Conservation (phyloP, 805 yeast species). For the Teunomyces tritomae region DNA sequence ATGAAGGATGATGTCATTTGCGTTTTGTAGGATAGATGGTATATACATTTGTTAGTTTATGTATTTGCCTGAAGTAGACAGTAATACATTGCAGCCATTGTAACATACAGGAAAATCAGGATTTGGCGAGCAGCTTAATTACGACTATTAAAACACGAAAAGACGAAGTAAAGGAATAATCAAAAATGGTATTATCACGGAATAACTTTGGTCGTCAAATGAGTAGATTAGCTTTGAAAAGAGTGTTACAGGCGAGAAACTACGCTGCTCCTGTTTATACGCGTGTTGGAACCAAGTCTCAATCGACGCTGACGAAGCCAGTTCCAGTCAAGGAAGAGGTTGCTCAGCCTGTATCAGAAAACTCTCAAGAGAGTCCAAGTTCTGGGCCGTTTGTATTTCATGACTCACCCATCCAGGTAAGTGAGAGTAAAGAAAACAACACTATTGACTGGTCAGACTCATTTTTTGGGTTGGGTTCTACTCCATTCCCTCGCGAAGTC, state of each 20-base stretch:
- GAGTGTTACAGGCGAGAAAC: background rate
- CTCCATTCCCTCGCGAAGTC: constrained; percentile 65
- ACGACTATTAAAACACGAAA: background rate
- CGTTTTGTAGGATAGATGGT: background rate
- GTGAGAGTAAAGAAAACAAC: constrained; percentile 9
- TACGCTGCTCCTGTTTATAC: constrained; percentile 11
- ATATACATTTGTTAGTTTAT: background rate
- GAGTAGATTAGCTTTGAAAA: background rate
- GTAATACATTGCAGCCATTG: background rate
- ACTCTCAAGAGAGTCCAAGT: background rate
- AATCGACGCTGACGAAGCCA: constrained; percentile 1
- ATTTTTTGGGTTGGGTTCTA: constrained; percentile 79
- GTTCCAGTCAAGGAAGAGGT: background rate
- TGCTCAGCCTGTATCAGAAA: background rate
- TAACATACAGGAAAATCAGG: background rate
- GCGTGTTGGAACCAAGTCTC: constrained; percentile 5
- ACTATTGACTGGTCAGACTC: constrained; percentile 78
- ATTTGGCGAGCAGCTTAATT: background rate
- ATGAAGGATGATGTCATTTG: too few species aligned
- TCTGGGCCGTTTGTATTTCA: constrained; percentile 11
- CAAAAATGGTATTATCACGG: background rate
- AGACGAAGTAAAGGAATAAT: background rate
- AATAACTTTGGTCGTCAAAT: background rate
- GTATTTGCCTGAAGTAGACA: background rate
- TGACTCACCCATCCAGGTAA: constrained; percentile 21